Evolutionary conservation across 768 basidiomycete species (phyloP), one percentile per base, ranked within the genome.

Genomic region (Phlebiopsis gigantea): DNA sequence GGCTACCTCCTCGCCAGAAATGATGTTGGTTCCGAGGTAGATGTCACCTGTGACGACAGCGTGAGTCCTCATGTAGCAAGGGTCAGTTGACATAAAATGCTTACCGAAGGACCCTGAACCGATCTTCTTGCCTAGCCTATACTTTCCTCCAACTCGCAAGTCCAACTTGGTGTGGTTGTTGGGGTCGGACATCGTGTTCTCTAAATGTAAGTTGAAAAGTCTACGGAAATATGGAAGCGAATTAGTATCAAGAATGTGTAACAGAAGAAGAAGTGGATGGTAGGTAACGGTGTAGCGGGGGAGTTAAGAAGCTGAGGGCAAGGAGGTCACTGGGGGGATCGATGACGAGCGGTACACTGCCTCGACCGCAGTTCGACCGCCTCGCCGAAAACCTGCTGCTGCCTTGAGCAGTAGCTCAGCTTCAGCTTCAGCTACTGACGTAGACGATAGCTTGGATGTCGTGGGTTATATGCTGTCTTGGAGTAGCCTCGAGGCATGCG

Each of bases 21-120:
- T 98, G 78, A 99, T 98, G 81, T 98, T 99, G 73, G 97, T 96
- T 57, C 97, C 97, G 60, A 98, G 91, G 72, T 98, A 98, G 75
- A 99, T 98, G 71, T 98, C 96, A 73, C 94, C 96, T 96, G 50
- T 46, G 31, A 21, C 58, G 41, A 52, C 14, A 24, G 28, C 21
- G 39, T 30, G 53, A 22, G 42, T 28, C 42, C 17, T 17, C 52
- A 5, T 24, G 15, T n/a, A n/a, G 26, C 44, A 15, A 25, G 15
- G 24, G 48, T 29, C 7, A 15, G 21, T 26, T 10, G 15, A 24
- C 6, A 39, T 9, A 5, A 7, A 2, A 41, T n/a, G 78, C 88
- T 68, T 66, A 96, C 95, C 93, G 67, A 98, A 98, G 45, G 95
- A 98, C 61, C 96, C 96, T 30, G 93, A 96, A 61, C 96, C 96